These are phyloP conservation scores for Solanum bulbocastanum DNA, from an alignment of 257 asterid species.

Conservation along the genomic window DNA sequence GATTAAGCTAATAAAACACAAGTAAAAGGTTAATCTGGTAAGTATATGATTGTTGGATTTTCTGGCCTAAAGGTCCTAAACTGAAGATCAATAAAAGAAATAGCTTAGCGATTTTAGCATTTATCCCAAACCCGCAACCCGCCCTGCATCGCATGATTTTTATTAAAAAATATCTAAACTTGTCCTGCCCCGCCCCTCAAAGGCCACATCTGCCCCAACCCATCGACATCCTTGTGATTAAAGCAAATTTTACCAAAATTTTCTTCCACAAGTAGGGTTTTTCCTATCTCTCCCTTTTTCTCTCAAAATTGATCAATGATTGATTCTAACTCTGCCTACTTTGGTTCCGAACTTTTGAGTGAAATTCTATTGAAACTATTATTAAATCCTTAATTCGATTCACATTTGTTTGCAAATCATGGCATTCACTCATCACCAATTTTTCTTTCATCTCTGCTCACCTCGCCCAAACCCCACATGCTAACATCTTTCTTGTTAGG, in stretches of 20 bases:
- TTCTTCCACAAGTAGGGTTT: not conserved
- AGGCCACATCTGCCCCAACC: not conserved
- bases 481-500: not conserved
- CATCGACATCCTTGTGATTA: too few relatives aligned
- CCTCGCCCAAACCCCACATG: not conserved
- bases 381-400: not conserved
- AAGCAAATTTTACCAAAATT: too few relatives aligned
- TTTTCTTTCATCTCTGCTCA: not conserved
- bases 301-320: not conserved
- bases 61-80: not conserved
- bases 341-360: not conserved
- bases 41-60: not conserved
- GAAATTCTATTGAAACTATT: too few relatives aligned
- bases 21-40: not conserved
- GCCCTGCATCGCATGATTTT: not conserved
- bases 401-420: not conserved
- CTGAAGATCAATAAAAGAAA: not conserved
- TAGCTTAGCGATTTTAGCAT: not conserved
- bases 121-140: not conserved
- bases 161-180: not conserved
- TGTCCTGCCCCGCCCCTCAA: not conserved
- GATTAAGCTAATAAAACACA: not conserved
- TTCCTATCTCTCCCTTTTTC: not conserved
- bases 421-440: not conserved
- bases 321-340: not conserved